Evolutionary conservation across 2,329 filamentous ascomycete genomes (phyloP).

Genomic region (Thielaviopsis punctulata): DNA sequence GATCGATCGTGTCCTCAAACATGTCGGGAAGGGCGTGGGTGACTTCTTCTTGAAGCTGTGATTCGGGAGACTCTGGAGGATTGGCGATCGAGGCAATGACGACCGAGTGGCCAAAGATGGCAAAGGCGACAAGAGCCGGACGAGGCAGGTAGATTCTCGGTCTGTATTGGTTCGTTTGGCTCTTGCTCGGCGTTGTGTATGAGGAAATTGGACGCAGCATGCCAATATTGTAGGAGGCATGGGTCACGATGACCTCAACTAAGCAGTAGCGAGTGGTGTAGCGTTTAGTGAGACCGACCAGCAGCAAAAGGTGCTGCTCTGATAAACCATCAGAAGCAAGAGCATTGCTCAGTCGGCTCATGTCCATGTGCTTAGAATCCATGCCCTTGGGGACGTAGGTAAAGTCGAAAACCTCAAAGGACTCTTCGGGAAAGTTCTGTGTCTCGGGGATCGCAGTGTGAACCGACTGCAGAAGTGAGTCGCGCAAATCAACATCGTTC

Average conservation of each 20-base stretch:
- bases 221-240: conserved; percentile 36
- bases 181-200: conserved; percentile 34
- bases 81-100: conserved; percentile 58
- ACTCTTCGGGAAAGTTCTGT: conserved; percentile 33
- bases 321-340: conserved; percentile 32
- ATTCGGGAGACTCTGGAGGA: conserved; percentile 53
- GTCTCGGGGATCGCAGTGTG: conserved; percentile 33
- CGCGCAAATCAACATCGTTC: conserved; percentile 52
- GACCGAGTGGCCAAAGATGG: conserved; percentile 63
- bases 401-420: conserved; percentile 66
- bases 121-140: conserved; percentile 63
- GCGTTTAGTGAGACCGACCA: conserved; percentile 39
- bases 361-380: conserved; percentile 31
- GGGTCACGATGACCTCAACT: conserved; percentile 49
- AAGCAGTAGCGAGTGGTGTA: conserved; percentile 50
- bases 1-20: conserved; percentile 77
- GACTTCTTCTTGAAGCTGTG: conserved; percentile 50
- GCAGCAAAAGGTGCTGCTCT: conserved; percentile 41
- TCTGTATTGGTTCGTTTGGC: conserved; percentile 20
- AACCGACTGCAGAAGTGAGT: conserved; percentile 45
- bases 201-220: conserved; percentile 52
- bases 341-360: conserved; percentile 33
- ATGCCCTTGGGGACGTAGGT: conserved; percentile 43
- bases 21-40: conserved; percentile 44
- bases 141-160: conserved; percentile 63